A percentile compares a stretch with the other conserved stretches of the same genome.
These are phyloP conservation scores for Clonostachys sp. DNA, from an alignment of 2,329 filamentous ascomycete genomes.

Conservation along the genomic window DNA sequence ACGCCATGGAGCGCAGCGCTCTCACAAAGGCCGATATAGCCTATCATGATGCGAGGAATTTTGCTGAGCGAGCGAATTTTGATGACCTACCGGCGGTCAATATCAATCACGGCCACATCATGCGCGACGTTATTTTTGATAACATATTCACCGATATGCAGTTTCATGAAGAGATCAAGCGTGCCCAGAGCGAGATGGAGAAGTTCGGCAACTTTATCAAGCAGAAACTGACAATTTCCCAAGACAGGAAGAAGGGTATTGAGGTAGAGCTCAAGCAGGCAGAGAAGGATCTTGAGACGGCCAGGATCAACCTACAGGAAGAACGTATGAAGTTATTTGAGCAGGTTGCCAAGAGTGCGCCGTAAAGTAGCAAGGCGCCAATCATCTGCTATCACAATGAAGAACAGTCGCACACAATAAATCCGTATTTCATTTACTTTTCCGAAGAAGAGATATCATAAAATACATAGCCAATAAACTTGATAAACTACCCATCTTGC, in stretches of 20 bases:
- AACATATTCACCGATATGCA: slow-evolving; percentile 48
- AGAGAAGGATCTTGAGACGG: slow-evolving; percentile 20
- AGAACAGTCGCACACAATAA: too few species aligned
- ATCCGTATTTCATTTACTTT: too few species aligned
- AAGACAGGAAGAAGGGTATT: slow-evolving; percentile 17
- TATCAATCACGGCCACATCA: slow-evolving; percentile 38
- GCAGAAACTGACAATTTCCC: slow-evolving; percentile 21
- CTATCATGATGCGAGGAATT: not conserved
- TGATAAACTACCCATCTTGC: too few species aligned
- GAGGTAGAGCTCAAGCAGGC: slow-evolving; percentile 20
- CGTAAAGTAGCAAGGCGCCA: too few species aligned
- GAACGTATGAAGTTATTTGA: slow-evolving; percentile 31
- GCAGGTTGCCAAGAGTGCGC: not conserved
- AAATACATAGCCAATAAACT: too few species aligned
- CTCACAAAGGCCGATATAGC: slow-evolving; percentile 28
- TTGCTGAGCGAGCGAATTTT: not conserved
- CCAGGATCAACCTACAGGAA: slow-evolving; percentile 33
- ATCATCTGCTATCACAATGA: too few species aligned
- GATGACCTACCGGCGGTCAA: slow-evolving; percentile 28
- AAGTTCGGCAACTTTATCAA: slow-evolving; percentile 23
- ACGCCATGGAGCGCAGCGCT: not conserved
- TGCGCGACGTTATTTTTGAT: slow-evolving; percentile 50
- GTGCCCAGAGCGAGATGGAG: slow-evolving; percentile 27
- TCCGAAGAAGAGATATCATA: too few species aligned
- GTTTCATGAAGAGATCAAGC: slow-evolving; percentile 46